Percentiles rank a stretch among this genome's conserved stretches.
Evolutionary conservation across 768 basidiomycete genomes (phyloP).

Genomic region (Clathrus columnatus): DNA sequence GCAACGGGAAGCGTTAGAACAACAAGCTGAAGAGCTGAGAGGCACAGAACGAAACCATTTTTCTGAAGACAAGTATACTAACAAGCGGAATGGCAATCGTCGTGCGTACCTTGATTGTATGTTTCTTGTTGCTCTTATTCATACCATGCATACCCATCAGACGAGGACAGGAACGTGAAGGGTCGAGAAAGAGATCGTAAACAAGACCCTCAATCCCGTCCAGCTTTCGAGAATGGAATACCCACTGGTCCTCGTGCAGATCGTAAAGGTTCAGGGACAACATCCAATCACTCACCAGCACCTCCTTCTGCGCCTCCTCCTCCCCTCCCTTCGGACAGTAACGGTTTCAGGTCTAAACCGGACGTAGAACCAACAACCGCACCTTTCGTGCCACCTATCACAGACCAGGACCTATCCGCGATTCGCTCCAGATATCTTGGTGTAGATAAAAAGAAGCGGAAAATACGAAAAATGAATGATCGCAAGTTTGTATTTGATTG

Average conservation of each 20-base stretch:
- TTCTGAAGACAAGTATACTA: constrained; percentile 32
- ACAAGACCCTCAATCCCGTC: constrained; percentile 30
- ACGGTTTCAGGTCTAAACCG: not conserved
- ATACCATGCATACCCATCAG: constrained; percentile 17
- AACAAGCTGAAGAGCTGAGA: constrained; percentile 60
- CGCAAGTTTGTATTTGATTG: constrained; percentile 99
- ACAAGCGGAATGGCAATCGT: constrained; percentile 26
- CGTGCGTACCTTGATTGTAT: constrained; percentile 21
- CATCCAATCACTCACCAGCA: constrained; percentile 27
- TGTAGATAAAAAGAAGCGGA: constrained; percentile 88
- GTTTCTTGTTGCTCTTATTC: not conserved
- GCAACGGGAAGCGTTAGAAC: constrained; percentile 67
- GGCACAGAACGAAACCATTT: constrained; percentile 36
- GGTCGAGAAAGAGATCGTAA: constrained; percentile 25
- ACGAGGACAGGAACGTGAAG: constrained; percentile 30
- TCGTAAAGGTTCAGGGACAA: constrained; percentile 29
- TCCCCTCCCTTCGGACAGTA: constrained; percentile 21
- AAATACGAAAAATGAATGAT: constrained; percentile 90
- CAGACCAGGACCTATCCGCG: constrained; percentile 68
- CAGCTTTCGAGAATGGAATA: constrained; percentile 49
- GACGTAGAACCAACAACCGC: constrained; percentile 28
- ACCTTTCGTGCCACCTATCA: constrained; percentile 55
- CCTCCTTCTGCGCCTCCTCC: constrained; percentile 42
- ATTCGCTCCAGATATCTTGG: constrained; percentile 93
- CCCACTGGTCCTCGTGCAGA: constrained; percentile 83